Base-by-base conservation (phyloP, 139 green algal species). In the Gonium pectorale region DNA sequence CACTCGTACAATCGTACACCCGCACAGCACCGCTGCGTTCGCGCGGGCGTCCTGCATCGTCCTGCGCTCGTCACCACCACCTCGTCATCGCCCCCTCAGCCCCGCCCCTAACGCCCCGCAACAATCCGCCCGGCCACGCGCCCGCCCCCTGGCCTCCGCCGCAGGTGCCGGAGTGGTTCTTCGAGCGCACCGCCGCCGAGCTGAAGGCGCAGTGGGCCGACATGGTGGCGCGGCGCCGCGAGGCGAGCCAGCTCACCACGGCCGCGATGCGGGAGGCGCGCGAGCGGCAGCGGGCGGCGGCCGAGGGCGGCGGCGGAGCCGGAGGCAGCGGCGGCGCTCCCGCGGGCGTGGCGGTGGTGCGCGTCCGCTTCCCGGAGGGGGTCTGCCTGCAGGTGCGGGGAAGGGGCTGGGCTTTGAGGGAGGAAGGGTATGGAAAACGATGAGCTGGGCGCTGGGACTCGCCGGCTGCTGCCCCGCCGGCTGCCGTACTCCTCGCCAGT, bases 141-240 rank as follows among this genome's bases (percentile, higher is more conserved):
- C 70, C 31, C 33, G 7, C n/a, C 60, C 29, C 60, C 60, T 27
- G 22, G 7, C 60, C 17, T 40, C n/a, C 60, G 3, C 60, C n/a
- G 5, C 70, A 80, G 72, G 89, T 96, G 6, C 92, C 94, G 11
- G 87, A 94, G 24, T 96, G 91, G 92, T 94, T 97, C 83, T 97
- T 96, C 67, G 68, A 94, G 63, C 90, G 89, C 49, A 95, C 89
- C 0, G 84, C 81, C 41, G 80, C 81, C 4, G 93, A 97, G n/a
- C 51, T 97, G 3, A 94, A 94, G 70, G 87, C 79, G 6, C 85
- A 93, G 24, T 96, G 91, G 81, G 41, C 90, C n/a, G 38, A 62
- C 15, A 33, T 86, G 63, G 11, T 75, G 41, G 59, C 66, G 13
- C 44, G 40, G 3, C 64, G 89, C 0, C 52, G 86, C 70, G 62